These are phyloP conservation scores for Umbelopsis sp. DNA, from an alignment of 371 early-diverging fungal genomes.

Conservation along the genomic window DNA sequence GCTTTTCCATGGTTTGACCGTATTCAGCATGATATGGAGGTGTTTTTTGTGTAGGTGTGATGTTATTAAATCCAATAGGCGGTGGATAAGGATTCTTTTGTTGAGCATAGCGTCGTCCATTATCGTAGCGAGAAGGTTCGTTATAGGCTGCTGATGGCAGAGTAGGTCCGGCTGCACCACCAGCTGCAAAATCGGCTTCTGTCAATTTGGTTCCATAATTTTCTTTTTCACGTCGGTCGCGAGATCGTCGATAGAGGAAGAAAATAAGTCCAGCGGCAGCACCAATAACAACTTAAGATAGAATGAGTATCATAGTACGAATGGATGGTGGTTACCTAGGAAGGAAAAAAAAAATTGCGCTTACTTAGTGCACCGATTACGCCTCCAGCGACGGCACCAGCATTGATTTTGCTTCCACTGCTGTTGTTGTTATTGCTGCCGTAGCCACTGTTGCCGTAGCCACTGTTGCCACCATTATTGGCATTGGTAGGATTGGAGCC, in stretches of 20 bases:
- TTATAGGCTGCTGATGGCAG: conserved; percentile 2
- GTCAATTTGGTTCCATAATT: not conserved
- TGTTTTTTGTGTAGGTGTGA: not conserved
- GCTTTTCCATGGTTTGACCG: not conserved
- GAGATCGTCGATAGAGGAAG: not conserved
- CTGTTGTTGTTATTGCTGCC: not conserved
- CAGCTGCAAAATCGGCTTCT: not conserved
- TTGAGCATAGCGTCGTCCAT: not conserved
- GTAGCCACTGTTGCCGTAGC: not conserved
- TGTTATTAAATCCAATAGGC: not conserved
- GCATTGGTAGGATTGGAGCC: not conserved
- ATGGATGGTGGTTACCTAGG: no score
- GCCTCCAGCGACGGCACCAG: conserved; percentile 26
- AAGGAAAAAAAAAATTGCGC: no score
- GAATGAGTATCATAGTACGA: no score
- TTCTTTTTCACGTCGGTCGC: not conserved
- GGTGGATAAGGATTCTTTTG: conserved; percentile 10
- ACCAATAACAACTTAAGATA: no score
- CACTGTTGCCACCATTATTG: not conserved
- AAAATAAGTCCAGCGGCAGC: not conserved
- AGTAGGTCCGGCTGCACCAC: not conserved
- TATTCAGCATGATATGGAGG: not conserved
- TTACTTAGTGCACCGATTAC: conserved; percentile 23
- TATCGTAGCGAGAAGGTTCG: not conserved
- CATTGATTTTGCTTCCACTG: conserved; percentile 7